Percentiles rank a stretch among this genome's conserved stretches.
Conservation (phyloP, 768 basidiomycete genomes). For the Leccinum aurantiacum region DNA sequence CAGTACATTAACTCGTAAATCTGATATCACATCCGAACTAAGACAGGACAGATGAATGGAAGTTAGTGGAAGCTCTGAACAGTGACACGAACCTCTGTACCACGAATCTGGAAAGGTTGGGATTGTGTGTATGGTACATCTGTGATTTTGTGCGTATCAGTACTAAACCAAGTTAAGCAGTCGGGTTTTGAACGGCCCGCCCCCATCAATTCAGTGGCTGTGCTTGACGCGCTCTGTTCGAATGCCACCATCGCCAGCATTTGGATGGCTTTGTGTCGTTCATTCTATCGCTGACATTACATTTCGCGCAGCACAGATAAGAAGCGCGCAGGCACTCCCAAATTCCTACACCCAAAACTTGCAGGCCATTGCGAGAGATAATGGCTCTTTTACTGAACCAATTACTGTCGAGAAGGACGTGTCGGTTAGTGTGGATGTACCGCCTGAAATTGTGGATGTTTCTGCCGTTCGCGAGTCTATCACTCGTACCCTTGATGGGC, state of each 20-base stretch:
- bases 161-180: background rate
- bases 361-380: background rate
- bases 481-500: too few species aligned
- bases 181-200: background rate
- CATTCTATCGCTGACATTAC: constrained; percentile 61
- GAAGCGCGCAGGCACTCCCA: constrained; percentile 40
- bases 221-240: constrained; percentile 3
- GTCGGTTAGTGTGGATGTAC: background rate
- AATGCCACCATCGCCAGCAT: constrained; percentile 71
- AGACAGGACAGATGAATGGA: background rate
- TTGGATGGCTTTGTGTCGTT: constrained; percentile 70
- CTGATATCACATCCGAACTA: constrained; percentile 73
- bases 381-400: background rate
- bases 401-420: background rate
- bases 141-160: background rate
- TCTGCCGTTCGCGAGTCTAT: background rate
- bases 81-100: constrained; percentile 28
- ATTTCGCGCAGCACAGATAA: constrained; percentile 59
- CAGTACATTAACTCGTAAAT: constrained; percentile 64
- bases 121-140: constrained; percentile 28
- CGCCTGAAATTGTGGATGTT: background rate
- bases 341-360: background rate
- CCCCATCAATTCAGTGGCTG: constrained; percentile 8
- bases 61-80: background rate
- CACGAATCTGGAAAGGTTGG: constrained; percentile 32